Base-by-base conservation (phyloP, 1,284 basidiomycete genomes). In the Ceratobasidium sp. region DNA sequence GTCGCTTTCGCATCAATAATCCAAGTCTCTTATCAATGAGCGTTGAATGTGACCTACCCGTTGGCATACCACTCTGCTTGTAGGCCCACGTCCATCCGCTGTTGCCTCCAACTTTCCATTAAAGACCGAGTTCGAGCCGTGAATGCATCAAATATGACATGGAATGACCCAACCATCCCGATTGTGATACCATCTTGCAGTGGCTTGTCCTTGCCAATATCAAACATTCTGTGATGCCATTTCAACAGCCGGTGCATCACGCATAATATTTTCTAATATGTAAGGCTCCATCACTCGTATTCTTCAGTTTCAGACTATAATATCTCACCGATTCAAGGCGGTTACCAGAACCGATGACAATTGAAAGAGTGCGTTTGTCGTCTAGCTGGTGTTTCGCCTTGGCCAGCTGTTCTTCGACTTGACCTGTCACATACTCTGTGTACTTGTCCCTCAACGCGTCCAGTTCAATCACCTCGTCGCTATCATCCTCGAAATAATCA, bases 21-120 rank as follows among this genome's bases (percentile, higher is more conserved):
- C 5, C 48, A 8, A 14, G 21, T 3, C 4, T n/a, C 4, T 9
- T 18, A 18, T 26, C 26, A 18, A 26, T 14, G 21, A 48, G 8
- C 36, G 16, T 45, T 26, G 1, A 12, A 3, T 18, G 21, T 30
- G 18, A 57, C 65, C 16, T 46, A 57, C 65, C 65, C 65, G 23
- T 69, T 57, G 18, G 65, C 65, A 46, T 69, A 69, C 65, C 65
- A 69, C n/a, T 69, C 21, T 2, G 65, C 52, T 43, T 69, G 65
- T 23, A 69, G 41, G 9, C 34, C 32, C 12, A 28, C 41, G 14
- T 58, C 65, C 46, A 69, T 55, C 26, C 65, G 43, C 23, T 69
- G 65, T 23, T 69, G 65, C 32, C 65, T 57, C 65, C 65, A 69
- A 18, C 65, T 55, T 23, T 69, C 65, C 52, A 46, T 58, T 39